phyloP scores from a whole-genome alignment of 2,329 filamentous ascomycete genomes.

The Pyrenochaeta sp. region DNA sequence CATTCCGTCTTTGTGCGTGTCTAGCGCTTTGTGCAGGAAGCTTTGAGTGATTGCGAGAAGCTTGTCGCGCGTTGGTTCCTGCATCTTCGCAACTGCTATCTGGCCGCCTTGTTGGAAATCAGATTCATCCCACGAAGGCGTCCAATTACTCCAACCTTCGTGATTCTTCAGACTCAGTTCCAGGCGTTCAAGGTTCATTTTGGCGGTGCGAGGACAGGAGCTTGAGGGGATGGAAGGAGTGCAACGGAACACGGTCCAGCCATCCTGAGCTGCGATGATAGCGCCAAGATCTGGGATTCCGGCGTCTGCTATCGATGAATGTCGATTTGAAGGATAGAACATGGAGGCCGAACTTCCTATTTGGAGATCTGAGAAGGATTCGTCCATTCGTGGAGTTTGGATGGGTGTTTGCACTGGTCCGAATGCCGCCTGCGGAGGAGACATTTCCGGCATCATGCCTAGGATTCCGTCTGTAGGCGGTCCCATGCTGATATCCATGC shows the following conservation, averaged over 20 bases:
- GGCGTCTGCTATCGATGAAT: constrained; percentile 51
- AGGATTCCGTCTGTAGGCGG: constrained; percentile 52
- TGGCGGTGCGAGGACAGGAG: constrained; percentile 60
- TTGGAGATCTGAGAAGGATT: constrained; percentile 57
- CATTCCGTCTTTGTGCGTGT: constrained; percentile 67
- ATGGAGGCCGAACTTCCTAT: constrained; percentile 53
- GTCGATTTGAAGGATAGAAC: constrained; percentile 51
- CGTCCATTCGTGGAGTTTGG: constrained; percentile 58
- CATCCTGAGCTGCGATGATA: constrained; percentile 60
- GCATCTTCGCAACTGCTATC: constrained; percentile 58
- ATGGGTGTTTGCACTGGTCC: constrained; percentile 56
- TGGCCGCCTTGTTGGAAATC: constrained; percentile 58
- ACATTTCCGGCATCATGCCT: constrained; percentile 56
- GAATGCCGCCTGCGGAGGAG: constrained; percentile 45
- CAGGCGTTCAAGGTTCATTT: constrained; percentile 60
- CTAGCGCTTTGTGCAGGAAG: constrained; percentile 74
- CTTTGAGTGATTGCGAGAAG: constrained; percentile 76
- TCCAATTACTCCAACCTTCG: constrained; percentile 62
- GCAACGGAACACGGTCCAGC: constrained; percentile 63
- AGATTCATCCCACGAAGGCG: constrained; percentile 58
- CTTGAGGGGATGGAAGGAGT: constrained; percentile 58
- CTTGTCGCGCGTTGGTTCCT: constrained; percentile 69
- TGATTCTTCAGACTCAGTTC: constrained; percentile 62
- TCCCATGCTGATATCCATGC: constrained; percentile 55
- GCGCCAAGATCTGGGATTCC: constrained; percentile 56